Evolutionary conservation across 2,329 filamentous ascomycete species (phyloP).

Genomic region (Cladosporium austrohemisphaericum): DNA sequence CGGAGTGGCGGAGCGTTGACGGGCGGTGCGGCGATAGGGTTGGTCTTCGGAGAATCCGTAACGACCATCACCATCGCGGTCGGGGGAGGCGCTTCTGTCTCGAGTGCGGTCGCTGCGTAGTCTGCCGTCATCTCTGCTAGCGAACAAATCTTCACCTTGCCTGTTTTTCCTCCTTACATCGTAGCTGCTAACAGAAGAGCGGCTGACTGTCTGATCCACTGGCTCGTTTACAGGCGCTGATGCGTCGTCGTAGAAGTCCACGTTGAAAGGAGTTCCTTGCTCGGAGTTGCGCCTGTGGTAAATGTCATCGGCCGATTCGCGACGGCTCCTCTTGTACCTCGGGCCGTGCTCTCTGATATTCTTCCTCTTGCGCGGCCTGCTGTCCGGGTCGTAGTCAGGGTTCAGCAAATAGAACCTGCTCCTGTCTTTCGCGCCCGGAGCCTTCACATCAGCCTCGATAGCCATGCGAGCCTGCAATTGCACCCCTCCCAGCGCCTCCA

Average conservation of each 20-base stretch:
- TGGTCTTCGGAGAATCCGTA: slow-evolving; percentile 49
- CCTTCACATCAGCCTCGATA: slow-evolving; percentile 73
- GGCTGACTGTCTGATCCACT: slow-evolving; percentile 12
- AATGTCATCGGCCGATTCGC: slow-evolving; percentile 10
- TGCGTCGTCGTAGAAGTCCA: slow-evolving; percentile 79
- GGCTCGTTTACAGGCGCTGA: slow-evolving; percentile 21
- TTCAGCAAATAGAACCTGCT: slow-evolving; percentile 92
- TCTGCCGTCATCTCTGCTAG: slow-evolving; percentile 38
- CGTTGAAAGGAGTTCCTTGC: slow-evolving; percentile 54
- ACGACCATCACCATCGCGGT: slow-evolving; percentile 45
- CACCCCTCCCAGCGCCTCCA: slow-evolving; percentile 65
- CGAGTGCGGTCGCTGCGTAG: slow-evolving; percentile 55
- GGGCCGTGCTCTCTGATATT: slow-evolving; percentile 13
- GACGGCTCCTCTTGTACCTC: slow-evolving; percentile 18
- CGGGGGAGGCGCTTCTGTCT: slow-evolving; percentile 58
- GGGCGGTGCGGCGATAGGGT: slow-evolving; percentile 41
- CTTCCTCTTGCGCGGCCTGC: slow-evolving; percentile 48
- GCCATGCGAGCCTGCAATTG: slow-evolving; percentile 71
- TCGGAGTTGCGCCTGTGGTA: slow-evolving; percentile 11
- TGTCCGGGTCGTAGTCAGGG: slow-evolving; percentile 80
- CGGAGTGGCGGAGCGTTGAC: slow-evolving; percentile 42
- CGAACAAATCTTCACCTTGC: slow-evolving; percentile 34
- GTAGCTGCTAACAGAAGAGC: slow-evolving; percentile 23
- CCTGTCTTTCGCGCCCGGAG: slow-evolving; percentile 68
- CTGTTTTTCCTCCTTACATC: slow-evolving; percentile 18